These are phyloP conservation scores for Acmispon strigosus DNA, from an alignment of 306 rosid species.

Conservation along the genomic window DNA sequence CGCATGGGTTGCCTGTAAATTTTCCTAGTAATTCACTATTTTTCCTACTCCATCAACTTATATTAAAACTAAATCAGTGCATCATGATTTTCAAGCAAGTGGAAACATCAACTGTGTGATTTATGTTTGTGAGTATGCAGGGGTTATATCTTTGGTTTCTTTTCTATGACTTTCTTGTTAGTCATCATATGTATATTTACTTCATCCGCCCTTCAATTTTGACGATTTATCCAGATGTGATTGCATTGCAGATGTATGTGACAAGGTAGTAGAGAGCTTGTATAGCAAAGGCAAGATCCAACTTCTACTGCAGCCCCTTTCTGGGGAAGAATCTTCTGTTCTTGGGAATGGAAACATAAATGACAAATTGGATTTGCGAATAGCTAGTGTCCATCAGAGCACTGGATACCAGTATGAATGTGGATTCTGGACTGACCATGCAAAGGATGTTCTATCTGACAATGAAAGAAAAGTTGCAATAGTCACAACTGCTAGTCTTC, in stretches of 20 bases:
- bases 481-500: conserved; percentile 98
- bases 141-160: not conserved
- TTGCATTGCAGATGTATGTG: conserved; percentile 78
- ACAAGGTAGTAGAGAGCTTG: conserved; percentile 84
- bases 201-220: conserved; percentile 2
- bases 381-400: conserved; percentile 91
- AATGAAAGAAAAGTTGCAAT: conserved; percentile 83
- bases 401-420: conserved; percentile 86
- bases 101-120: not conserved
- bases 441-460: conserved; percentile 46
- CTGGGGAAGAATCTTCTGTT: conserved; percentile 59
- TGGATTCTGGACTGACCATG: conserved; percentile 78
- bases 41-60: not conserved
- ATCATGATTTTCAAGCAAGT: not conserved
- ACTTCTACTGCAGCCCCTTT: conserved; percentile 41
- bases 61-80: not conserved
- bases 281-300: conserved; percentile 76
- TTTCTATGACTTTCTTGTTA: not conserved
- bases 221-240: conserved; percentile 18
- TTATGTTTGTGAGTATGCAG: not conserved
- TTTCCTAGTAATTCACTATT: not conserved
- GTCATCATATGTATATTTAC: not conserved
- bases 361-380: conserved; percentile 77
- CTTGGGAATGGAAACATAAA: conserved; percentile 59
- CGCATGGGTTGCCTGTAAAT: not conserved